These are phyloP conservation scores for Gardenia jasminoides DNA, from an alignment of 257 asterid genomes.

Conservation along the genomic window DNA sequence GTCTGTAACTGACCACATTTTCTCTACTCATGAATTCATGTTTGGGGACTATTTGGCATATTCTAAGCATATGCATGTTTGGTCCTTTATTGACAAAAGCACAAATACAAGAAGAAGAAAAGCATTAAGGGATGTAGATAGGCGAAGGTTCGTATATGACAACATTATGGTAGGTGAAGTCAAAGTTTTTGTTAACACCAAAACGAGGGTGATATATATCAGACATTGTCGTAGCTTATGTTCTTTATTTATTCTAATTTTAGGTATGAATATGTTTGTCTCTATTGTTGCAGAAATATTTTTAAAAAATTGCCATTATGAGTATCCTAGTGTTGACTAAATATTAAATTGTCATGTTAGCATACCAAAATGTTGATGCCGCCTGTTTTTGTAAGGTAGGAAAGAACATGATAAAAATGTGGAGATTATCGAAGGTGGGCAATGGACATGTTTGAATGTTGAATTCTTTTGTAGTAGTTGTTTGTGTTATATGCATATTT, in stretches of 20 bases:
- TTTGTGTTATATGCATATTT: too few species aligned
- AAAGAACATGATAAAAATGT: background rate
- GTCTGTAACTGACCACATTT: too few species aligned
- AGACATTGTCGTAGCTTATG: background rate
- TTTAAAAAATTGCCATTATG: background rate
- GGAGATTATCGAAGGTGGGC: too few species aligned
- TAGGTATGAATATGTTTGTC: background rate
- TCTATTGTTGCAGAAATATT: background rate
- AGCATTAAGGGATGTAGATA: background rate
- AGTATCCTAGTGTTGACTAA: too few species aligned
- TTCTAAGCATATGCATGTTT: background rate
- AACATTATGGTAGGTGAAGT: constrained; percentile 2
- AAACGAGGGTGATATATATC: background rate
- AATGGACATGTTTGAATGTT: background rate
- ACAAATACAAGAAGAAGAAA: background rate
- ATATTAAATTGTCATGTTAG: background rate
- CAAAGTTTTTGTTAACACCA: background rate
- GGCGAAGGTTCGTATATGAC: background rate
- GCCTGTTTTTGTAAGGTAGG: background rate
- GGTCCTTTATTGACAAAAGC: background rate
- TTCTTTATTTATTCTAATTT: background rate
- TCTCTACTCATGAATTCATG: background rate
- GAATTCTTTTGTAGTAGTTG: background rate
- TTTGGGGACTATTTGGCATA: background rate
- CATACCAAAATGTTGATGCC: background rate